Percentiles rank a stretch among this genome's conserved stretches.
These are phyloP conservation scores for Pseudognaphalium luteoalbum DNA, from an alignment of 129 eudicot genomes.

Conservation along the genomic window DNA sequence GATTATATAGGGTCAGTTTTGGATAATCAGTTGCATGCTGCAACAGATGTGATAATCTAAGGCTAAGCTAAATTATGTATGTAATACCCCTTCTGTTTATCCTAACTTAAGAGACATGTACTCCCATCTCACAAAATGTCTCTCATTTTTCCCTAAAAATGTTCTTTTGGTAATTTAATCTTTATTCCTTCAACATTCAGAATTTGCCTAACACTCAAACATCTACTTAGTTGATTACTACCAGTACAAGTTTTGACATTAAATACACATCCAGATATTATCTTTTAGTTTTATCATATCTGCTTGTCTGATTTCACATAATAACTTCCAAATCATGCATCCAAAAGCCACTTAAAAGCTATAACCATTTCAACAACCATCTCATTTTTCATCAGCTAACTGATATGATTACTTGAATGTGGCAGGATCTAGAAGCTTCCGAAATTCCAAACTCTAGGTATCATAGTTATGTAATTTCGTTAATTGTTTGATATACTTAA, in stretches of 20 bases:
- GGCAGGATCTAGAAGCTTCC: constrained; percentile 67
- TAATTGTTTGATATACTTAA: constrained; percentile 13
- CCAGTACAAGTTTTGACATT: background rate
- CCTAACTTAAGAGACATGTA: no score
- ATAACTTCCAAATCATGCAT: constrained; percentile 6
- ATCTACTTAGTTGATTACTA: constrained; percentile 2
- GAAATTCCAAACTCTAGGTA: constrained; percentile 57
- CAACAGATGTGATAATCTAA: background rate
- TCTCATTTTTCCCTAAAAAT: no score
- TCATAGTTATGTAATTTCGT: constrained; percentile 10
- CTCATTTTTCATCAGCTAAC: constrained; percentile 13
- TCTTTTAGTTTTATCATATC: background rate
- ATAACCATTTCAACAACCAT: constrained; percentile 27
- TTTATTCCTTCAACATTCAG: background rate
- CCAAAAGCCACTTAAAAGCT: background rate
- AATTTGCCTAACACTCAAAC: background rate
- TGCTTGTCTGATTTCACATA: constrained; percentile 16
- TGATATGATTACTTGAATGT: constrained; percentile 31
- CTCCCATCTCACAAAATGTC: no score
- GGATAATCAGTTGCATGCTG: background rate
- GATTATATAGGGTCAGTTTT: background rate
- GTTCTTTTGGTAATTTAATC: background rate
- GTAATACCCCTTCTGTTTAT: background rate
- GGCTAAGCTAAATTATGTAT: background rate
- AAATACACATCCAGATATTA: background rate